Base-by-base conservation (phyloP, 805 yeast genomes). In the Yamadazyma kitorensis region DNA sequence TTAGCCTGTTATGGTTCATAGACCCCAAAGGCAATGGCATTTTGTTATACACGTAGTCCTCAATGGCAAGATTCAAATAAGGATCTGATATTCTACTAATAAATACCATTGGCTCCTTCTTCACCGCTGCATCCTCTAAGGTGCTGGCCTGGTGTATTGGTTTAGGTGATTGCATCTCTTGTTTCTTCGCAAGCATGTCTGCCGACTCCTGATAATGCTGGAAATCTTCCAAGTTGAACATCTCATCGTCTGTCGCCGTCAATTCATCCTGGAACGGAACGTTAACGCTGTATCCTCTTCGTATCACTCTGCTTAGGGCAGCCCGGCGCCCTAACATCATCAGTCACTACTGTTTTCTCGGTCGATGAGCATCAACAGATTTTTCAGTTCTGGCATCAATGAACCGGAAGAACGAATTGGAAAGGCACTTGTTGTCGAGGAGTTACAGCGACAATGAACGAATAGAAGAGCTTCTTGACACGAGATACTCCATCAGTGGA, bases 61-160 rank as follows among this genome's bases (percentile, higher is more conserved):
- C 99, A 4, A 88, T 48, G 1, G 96, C 87, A 11, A 93, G 63
- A 51, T 93, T 93, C 32, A 77, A 47, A 48, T 68, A 78, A 2
- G 98, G 98, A 46, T 83, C 72, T 2, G 61, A 53, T 8, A 82
- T 64, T 17, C 60, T 60, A 0, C 95, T 78, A 0, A 81, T 53
- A 21, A 86, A 67, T 1, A 80, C 64, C 13, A 80, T 58, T 4
- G 86, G 81, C n/a, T 48, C 45, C 17, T 47, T 37, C 12, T 31
- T 24, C 9, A 24, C 6, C 4, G 19, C 42, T 3, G 42, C 37
- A 10, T 57, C 49, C 14, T 40, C 40, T 9, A 34, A 28, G 7
- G 31, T 17, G 22, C 39, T 31, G 17, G 9, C 16, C 12, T 17
- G 8, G 28, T 15, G 9, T 16, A 16, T 17, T 9, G 4, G 5